Percentiles rank a stretch among this genome's conserved stretches.
Evolutionary conservation across 2,329 filamentous ascomycete species (phyloP).

Genomic region (Penicillium hordei): DNA sequence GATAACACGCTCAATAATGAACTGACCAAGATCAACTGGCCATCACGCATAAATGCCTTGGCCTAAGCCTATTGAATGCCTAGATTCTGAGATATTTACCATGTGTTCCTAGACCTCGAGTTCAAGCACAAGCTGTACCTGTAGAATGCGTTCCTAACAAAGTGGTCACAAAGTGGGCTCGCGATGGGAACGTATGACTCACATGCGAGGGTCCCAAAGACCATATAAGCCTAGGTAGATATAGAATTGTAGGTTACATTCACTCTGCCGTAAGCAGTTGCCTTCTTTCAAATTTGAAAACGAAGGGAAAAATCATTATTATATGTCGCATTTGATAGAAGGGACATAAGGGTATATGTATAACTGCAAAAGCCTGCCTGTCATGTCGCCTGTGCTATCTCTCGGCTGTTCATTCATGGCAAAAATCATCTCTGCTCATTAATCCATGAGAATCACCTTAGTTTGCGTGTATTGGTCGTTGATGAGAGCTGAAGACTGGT

Average conservation of each 20-base stretch:
- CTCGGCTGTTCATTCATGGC: background rate
- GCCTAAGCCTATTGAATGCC: background rate
- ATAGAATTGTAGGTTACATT: background rate
- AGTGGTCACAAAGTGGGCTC: background rate
- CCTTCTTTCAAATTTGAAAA: background rate
- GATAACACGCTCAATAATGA: background rate
- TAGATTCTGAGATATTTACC: background rate
- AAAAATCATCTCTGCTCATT: background rate
- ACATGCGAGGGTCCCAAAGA: background rate
- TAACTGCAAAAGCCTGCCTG: background rate
- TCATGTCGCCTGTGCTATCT: background rate
- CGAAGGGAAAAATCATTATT: background rate
- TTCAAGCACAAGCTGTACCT: too few relatives aligned
- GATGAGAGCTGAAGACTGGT: slow-evolving; percentile 16
- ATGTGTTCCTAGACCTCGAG: background rate
- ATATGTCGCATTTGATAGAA: background rate
- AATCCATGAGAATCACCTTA: background rate
- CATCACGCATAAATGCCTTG: too few relatives aligned
- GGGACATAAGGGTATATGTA: background rate
- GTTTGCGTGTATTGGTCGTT: slow-evolving; percentile 18
- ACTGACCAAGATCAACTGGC: background rate
- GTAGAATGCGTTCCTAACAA: background rate
- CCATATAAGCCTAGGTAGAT: background rate
- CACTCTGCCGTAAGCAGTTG: background rate
- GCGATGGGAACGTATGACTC: too few relatives aligned